A percentile compares a stretch with the other conserved stretches of the same genome.
phyloP scores from a whole-genome alignment of 169 alveolate genomes.

The Plasmodium gonderi region DNA sequence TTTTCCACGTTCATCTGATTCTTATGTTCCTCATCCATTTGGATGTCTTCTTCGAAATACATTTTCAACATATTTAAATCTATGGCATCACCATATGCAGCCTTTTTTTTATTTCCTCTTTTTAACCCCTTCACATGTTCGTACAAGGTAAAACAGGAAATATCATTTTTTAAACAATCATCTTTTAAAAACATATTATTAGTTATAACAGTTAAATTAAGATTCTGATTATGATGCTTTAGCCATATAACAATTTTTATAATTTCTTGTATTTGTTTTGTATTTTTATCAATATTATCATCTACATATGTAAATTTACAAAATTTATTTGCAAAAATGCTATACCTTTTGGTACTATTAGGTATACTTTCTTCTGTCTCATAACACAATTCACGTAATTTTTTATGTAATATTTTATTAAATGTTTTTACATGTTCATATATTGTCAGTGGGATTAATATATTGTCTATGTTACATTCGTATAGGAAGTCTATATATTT shows the following conservation, averaged over 20 bases:
- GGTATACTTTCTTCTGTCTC: slow-evolving; percentile 36
- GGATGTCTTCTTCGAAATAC: slow-evolving; percentile 68
- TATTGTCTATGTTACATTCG: slow-evolving; percentile 55
- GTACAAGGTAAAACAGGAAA: slow-evolving; percentile 56
- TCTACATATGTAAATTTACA: slow-evolving; percentile 71
- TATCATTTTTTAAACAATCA: slow-evolving; percentile 74
- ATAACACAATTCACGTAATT: slow-evolving; percentile 60
- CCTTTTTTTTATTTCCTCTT: slow-evolving; percentile 57
- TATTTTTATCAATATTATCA: slow-evolving; percentile 9
- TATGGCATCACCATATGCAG: background rate
- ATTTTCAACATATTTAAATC: slow-evolving; percentile 50
- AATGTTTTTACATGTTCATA: slow-evolving; percentile 58
- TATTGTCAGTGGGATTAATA: slow-evolving; percentile 49
- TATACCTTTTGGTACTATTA: slow-evolving; percentile 26
- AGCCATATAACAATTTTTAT: slow-evolving; percentile 68
- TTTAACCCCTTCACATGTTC: slow-evolving; percentile 62
- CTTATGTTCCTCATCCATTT: slow-evolving; percentile 17
- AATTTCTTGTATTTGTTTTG: slow-evolving; percentile 50
- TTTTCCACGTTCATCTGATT: background rate
- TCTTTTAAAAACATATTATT: slow-evolving; percentile 63
- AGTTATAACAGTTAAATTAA: slow-evolving; percentile 24
- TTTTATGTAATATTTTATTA: slow-evolving; percentile 55
- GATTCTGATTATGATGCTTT: slow-evolving; percentile 37
- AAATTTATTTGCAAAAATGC: slow-evolving; percentile 52
- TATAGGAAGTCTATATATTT: slow-evolving; percentile 68